phyloP scores from a whole-genome alignment of 169 alveolate species.

The Plasmodium relictum region DNA sequence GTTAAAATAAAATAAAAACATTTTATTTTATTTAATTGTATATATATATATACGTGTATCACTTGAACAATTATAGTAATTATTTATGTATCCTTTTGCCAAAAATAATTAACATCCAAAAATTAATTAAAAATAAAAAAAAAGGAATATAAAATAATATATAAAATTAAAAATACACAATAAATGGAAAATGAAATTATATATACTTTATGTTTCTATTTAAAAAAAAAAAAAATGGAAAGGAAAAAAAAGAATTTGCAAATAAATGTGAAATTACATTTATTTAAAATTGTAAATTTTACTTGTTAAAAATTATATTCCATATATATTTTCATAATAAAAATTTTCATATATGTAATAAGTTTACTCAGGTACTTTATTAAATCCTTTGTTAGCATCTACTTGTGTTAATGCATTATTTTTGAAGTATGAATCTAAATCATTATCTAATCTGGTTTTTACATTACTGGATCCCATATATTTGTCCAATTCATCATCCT shows the following conservation, averaged over 20 bases:
- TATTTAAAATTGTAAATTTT: background rate
- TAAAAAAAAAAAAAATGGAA: background rate
- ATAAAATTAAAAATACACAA: background rate
- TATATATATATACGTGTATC: background rate
- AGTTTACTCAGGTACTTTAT: constrained; percentile 34
- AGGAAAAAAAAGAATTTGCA: background rate
- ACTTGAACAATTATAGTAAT: background rate
- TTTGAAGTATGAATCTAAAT: constrained; percentile 69
- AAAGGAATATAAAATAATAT: background rate
- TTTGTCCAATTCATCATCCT: constrained; percentile 71
- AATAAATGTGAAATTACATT: background rate
- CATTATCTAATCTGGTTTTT: constrained; percentile 63
- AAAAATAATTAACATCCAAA: background rate
- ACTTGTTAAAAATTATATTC: background rate
- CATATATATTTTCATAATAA: background rate
- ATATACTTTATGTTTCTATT: too few species aligned
- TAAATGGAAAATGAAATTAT: too few species aligned
- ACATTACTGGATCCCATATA: constrained; percentile 74
- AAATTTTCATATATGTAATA: background rate
- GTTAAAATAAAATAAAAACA: constrained; percentile 3
- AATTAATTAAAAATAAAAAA: constrained; percentile 26
- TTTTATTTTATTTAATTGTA: background rate
- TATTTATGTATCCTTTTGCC: background rate
- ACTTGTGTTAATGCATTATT: constrained; percentile 30
- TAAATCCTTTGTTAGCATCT: constrained; percentile 34